Base-by-base conservation (phyloP, 2,329 filamentous ascomycete species). In the Huntiella abstrusa region DNA sequence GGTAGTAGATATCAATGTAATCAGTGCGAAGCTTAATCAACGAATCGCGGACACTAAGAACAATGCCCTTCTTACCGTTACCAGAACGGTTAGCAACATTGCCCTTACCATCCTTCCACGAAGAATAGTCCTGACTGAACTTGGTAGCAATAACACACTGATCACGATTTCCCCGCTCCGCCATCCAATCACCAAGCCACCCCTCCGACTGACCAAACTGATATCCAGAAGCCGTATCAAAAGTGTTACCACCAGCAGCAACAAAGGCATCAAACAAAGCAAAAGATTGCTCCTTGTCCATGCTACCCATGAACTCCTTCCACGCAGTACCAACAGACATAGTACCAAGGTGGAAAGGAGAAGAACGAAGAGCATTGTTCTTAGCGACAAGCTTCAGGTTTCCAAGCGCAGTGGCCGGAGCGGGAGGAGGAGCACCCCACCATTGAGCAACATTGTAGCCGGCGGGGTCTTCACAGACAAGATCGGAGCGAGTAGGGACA, bases 191-290 rank as follows among this genome's bases (percentile, higher is more conserved):
- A 13, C 73, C 73, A 13, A 78, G 54, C 66, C 67, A 73, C 10
- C 48, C 53, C 52, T 77, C 73, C 0, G 71, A 75, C 54, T 77
- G 59, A 45, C 70, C 72, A 49, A 67, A 53, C 53, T 77, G 69
- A 58, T 77, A 78, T 52, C 64, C 65, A 59, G 69, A 73, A 53
- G 70, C 59, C 0, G 74, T 80, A 57, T 82, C 77, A 55, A 81
- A 77, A 57, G 81, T 79, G 60, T 81, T 81, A 11, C 77, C 77
- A 3, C 76, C 76, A 0, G 66, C 61, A 12, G 64, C 62, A 45
- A 62, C 65, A 58, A 67, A 80, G 47, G 64, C 65, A 52, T 79
- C 74, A 1, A 80, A 63, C 4, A 80, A 63, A 42, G 66, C 62
- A 54, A 77, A 76, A 0, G 68, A 60, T 8, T 62, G 55, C 28